These are phyloP conservation scores for Backusella morwellensis DNA, from an alignment of 192 early-diverging fungal genomes.

Conservation along the genomic window DNA sequence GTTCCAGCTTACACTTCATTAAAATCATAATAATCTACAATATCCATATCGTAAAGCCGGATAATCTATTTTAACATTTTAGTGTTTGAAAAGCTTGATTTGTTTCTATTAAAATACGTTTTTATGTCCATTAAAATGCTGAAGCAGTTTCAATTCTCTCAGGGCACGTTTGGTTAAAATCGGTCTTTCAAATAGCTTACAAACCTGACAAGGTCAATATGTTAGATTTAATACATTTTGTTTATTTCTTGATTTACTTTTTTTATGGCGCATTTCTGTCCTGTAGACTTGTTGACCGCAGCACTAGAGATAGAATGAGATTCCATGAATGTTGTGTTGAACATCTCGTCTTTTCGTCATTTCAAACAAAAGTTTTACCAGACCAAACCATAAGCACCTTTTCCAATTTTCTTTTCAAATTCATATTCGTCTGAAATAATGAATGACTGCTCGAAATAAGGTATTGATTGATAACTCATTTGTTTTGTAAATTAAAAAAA, in stretches of 20 bases:
- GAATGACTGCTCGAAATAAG: constrained; percentile 32
- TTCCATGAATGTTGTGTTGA: not conserved
- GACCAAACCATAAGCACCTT: constrained; percentile 87
- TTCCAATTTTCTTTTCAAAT: constrained; percentile 75
- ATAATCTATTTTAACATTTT: constrained; percentile 58
- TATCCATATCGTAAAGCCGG: constrained; percentile 73
- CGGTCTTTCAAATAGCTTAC: constrained; percentile 79
- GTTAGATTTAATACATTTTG: constrained; percentile 17
- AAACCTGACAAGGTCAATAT: constrained; percentile 36
- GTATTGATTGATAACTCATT: constrained; percentile 23
- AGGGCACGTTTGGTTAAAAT: constrained; percentile 92
- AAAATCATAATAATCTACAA: constrained; percentile 65
- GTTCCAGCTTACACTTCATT: constrained; percentile 61
- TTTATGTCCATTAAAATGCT: constrained; percentile 95
- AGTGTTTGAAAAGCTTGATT: constrained; percentile 2
- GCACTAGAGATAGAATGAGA: not conserved
- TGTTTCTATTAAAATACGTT: constrained; percentile 49
- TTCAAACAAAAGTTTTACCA: constrained; percentile 50
- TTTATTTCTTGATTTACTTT: constrained; percentile 6
- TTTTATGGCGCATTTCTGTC: not conserved
- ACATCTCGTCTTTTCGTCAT: not conserved
- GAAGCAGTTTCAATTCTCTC: constrained; percentile 92
- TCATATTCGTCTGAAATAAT: constrained; percentile 50
- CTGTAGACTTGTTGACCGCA: not conserved
- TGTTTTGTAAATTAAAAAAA: not conserved